phyloP scores from a whole-genome alignment of 306 rosid genomes.

The Dalbergia cultrata region DNA sequence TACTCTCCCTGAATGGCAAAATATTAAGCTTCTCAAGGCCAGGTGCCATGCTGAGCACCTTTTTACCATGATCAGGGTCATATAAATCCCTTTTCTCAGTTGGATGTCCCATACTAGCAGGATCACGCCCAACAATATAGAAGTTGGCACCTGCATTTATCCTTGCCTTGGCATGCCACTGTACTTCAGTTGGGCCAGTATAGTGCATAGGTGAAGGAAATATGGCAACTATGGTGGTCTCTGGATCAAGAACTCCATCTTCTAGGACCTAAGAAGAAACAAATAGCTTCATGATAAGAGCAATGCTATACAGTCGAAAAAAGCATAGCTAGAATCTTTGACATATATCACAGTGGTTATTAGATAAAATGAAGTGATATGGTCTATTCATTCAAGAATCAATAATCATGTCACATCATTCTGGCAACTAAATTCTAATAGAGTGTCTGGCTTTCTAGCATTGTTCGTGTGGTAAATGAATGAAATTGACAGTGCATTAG shows the following conservation, averaged over 20 bases:
- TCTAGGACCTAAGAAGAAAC: conserved; percentile 77
- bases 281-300: conserved; percentile 26
- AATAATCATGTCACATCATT: not conserved
- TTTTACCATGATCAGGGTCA: conserved; percentile 96
- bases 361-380: not conserved
- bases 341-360: not conserved
- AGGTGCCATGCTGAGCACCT: conserved; percentile 95
- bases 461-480: not conserved
- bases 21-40: conserved; percentile 96
- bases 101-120: conserved; percentile 98
- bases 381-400: not conserved
- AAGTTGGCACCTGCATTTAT: conserved; percentile 97
- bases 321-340: not conserved
- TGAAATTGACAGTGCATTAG: conserved; percentile 11
- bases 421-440: not conserved
- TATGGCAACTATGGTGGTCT: conserved; percentile 90
- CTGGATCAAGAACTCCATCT: conserved; percentile 94
- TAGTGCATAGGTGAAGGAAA: conserved; percentile 99
- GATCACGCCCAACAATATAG: conserved; percentile 97
- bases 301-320: not conserved
- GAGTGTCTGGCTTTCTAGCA: no score
- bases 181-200: conserved; percentile 98
- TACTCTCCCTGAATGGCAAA: conserved; percentile 89
- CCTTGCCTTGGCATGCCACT: conserved; percentile 98
- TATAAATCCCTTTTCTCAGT: conserved; percentile 92